phyloP scores from a whole-genome alignment of 345 rosid species.

The Cardamine resedifolia region DNA sequence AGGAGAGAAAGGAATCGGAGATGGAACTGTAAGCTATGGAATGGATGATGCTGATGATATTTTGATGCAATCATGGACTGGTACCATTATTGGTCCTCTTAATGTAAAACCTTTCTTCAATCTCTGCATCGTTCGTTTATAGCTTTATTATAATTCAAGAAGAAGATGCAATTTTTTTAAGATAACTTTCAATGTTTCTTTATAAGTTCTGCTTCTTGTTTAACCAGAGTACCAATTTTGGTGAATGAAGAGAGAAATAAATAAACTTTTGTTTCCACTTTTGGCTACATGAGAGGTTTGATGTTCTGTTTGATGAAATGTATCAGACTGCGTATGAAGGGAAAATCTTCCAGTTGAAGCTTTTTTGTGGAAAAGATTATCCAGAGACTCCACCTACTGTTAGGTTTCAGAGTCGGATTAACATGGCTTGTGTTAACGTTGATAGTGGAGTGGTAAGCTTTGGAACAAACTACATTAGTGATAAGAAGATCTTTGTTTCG shows the following conservation, averaged over 20 bases:
- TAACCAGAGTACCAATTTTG: neutral
- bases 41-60: slow-evolving; percentile 89
- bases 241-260: neutral
- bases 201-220: no score
- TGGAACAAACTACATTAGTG: neutral
- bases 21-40: slow-evolving; percentile 87
- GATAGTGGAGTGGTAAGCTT: slow-evolving; percentile 83
- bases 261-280: neutral
- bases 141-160: no score
- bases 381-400: slow-evolving; percentile 89
- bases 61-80: slow-evolving; percentile 87
- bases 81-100: slow-evolving; percentile 76
- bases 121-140: slow-evolving; percentile 5
- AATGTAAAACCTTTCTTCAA: slow-evolving; percentile 45
- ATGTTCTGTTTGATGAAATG: slow-evolving; percentile 2
- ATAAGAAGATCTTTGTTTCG: neutral
- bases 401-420: slow-evolving; percentile 81
- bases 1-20: slow-evolving; percentile 87
- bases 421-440: slow-evolving; percentile 84
- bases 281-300: neutral
- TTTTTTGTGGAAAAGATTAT: slow-evolving; percentile 88
- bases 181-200: no score
- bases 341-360: slow-evolving; percentile 86
- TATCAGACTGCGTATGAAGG: slow-evolving; percentile 86
- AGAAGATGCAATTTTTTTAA: no score